Conservation (phyloP, 352 stramenopile species). For the Globisporangium uncinulatum region DNA sequence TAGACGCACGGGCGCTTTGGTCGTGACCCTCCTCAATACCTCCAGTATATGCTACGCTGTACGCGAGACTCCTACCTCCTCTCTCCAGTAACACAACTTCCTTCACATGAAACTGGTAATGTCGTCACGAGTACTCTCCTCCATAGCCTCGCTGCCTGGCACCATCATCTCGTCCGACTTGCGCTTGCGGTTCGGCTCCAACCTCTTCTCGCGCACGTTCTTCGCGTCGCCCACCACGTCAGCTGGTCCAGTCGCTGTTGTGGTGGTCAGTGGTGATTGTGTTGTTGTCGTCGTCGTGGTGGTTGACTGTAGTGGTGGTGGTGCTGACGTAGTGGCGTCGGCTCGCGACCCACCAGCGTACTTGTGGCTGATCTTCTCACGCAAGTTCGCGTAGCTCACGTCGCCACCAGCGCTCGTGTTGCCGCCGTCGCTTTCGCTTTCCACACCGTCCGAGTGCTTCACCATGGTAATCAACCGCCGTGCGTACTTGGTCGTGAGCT, state of each 20-base stretch:
- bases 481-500: conserved; percentile 81
- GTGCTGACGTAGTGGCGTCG: neutral
- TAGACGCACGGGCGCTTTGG: too few relatives aligned
- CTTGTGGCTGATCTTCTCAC: conserved; percentile 51
- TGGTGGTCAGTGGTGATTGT: too few relatives aligned
- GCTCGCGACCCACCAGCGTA: conserved; percentile 7
- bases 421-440: neutral
- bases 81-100: too few relatives aligned
- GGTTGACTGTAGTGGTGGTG: too few relatives aligned
- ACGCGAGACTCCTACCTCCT: too few relatives aligned
- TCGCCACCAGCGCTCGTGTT: conserved; percentile 16
- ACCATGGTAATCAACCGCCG: conserved; percentile 85
- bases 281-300: too few relatives aligned
- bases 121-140: neutral
- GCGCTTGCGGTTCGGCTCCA: conserved; percentile 47
- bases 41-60: too few relatives aligned
- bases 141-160: neutral
- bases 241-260: neutral
- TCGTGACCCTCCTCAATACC: too few relatives aligned
- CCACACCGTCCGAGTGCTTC: conserved; percentile 28
- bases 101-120: neutral
- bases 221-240: conserved; percentile 62
- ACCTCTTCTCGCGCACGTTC: conserved; percentile 62
- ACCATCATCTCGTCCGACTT: conserved; percentile 32
- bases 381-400: conserved; percentile 66